Conservation (phyloP, 768 basidiomycete genomes). For the Lactarius trivialis region DNA sequence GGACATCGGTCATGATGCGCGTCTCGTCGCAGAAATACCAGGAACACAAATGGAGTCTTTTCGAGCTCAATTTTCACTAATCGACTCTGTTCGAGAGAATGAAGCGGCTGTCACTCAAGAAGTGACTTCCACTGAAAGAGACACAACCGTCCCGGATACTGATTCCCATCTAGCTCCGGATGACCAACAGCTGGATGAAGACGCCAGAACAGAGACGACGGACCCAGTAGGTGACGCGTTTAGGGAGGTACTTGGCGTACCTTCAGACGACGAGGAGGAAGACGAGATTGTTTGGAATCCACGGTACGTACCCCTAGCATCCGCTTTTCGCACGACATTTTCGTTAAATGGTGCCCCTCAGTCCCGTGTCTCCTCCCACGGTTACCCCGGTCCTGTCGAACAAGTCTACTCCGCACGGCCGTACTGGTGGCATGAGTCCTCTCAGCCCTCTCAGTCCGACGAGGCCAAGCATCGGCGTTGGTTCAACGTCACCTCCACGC, state of each 20-base stretch:
- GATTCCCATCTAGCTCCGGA: slow-evolving; percentile 18
- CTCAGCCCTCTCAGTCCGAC: slow-evolving; percentile 17
- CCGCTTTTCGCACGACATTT: not conserved
- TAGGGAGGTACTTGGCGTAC: slow-evolving; percentile 39
- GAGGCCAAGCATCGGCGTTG: slow-evolving; percentile 4
- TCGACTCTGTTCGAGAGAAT: slow-evolving; percentile 13
- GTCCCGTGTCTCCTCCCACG: slow-evolving; percentile 12
- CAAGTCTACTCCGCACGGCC: slow-evolving; percentile 8
- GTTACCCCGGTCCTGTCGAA: slow-evolving; percentile 12
- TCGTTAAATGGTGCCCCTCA: not conserved
- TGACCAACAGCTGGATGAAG: slow-evolving; percentile 34
- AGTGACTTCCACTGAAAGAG: not conserved
- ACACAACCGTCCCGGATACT: not conserved
- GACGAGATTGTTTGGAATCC: slow-evolving; percentile 78
- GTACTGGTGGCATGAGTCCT: slow-evolving; percentile 10
- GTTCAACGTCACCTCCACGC: slow-evolving; percentile 30
- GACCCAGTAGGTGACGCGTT: slow-evolving; percentile 74
- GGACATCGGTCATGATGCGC: slow-evolving; percentile 74
- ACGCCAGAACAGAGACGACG: slow-evolving; percentile 60
- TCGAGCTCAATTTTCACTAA: slow-evolving; percentile 18
- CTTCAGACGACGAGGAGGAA: slow-evolving; percentile 50
- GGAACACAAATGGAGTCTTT: slow-evolving; percentile 12
- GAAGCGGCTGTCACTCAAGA: slow-evolving; percentile 1
- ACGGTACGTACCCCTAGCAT: slow-evolving; percentile 34
- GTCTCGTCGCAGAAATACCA: slow-evolving; percentile 34